Conservation (phyloP, 331 rosid genomes). For the Acacia pycnantha region DNA sequence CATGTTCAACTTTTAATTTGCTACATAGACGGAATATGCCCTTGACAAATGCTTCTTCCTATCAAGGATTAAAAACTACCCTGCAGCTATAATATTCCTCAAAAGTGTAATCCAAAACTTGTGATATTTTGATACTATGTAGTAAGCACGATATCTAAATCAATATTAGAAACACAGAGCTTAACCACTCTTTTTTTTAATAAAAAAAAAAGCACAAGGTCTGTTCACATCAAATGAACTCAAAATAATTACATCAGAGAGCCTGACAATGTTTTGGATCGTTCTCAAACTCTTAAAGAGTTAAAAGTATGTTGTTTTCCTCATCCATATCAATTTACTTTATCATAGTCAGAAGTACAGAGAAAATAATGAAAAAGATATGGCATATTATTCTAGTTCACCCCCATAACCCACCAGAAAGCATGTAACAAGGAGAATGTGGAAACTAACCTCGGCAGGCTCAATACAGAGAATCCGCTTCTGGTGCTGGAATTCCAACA, state of each 20-base stretch:
- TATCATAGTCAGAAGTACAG: not conserved
- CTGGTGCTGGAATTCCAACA: constrained; percentile 56
- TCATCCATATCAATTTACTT: not conserved
- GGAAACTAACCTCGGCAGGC: constrained; percentile 59
- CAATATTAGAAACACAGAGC: too few relatives aligned
- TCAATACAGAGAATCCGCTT: constrained; percentile 62
- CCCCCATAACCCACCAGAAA: not conserved
- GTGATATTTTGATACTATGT: not conserved
- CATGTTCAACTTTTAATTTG: not conserved
- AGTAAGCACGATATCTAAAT: too few relatives aligned
- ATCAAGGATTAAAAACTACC: not conserved
- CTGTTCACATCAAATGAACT: not conserved
- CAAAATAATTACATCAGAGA: not conserved
- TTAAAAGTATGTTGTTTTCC: not conserved
- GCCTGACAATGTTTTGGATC: not conserved
- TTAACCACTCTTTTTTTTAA: too few relatives aligned
- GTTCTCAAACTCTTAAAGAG: not conserved
- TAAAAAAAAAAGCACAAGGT: not conserved
- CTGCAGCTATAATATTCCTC: not conserved
- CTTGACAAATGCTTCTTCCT: not conserved
- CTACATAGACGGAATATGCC: not conserved
- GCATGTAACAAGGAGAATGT: not conserved
- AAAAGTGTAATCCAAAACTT: not conserved
- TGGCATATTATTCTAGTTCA: not conserved
- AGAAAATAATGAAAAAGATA: not conserved